phyloP scores from a whole-genome alignment of 2,329 filamentous ascomycete species.

The Fonsecaea erecta region DNA sequence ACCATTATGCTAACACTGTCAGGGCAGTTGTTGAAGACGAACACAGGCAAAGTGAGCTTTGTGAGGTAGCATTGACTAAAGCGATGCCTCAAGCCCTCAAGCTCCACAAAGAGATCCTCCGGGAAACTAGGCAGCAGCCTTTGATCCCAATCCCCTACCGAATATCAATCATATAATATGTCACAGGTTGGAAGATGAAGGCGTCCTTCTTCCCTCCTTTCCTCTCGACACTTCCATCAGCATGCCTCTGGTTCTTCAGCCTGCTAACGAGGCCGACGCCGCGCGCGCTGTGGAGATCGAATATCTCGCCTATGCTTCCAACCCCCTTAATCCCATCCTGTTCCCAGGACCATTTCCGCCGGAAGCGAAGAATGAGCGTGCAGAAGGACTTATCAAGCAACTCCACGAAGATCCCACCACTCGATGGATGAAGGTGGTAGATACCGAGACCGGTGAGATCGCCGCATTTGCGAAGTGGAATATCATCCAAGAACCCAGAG shows the following conservation, averaged over 20 bases:
- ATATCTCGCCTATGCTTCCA: conserved; percentile 28
- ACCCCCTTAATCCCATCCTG: conserved; percentile 33
- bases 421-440: conserved; percentile 56
- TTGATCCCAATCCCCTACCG: neutral
- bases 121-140: conserved; percentile 1
- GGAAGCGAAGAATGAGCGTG: conserved; percentile 45
- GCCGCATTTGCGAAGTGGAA: conserved; percentile 57
- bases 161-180: neutral
- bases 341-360: conserved; percentile 38
- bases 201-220: neutral
- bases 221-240: neutral
- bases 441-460: conserved; percentile 50
- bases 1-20: neutral
- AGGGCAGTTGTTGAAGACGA: neutral
- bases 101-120: neutral
- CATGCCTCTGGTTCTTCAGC: conserved; percentile 29
- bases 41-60: neutral
- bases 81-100: neutral
- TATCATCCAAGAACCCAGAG: conserved; percentile 41
- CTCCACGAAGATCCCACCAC: conserved; percentile 44
- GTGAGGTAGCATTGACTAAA: conserved; percentile 9
- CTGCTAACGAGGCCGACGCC: conserved; percentile 26
- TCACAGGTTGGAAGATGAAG: neutral
- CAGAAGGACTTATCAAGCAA: conserved; percentile 46
- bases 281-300: conserved; percentile 29